These are phyloP conservation scores for Trichophyton verrucosum DNA, from an alignment of 2,329 filamentous ascomycete genomes.

Conservation along the genomic window DNA sequence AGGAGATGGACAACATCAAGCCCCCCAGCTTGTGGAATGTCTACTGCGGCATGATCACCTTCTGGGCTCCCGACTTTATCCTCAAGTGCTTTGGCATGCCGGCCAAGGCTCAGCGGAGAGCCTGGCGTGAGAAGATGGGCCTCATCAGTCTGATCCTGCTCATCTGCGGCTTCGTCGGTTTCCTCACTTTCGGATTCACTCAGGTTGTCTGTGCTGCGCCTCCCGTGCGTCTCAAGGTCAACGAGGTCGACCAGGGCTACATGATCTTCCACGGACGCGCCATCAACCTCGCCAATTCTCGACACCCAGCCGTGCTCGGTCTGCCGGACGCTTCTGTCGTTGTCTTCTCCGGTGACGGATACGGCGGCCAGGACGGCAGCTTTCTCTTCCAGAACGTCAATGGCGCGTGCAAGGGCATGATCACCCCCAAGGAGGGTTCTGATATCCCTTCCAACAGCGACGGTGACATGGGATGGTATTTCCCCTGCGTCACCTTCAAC, in stretches of 20 bases:
- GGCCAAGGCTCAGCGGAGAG: slow-evolving; percentile 72
- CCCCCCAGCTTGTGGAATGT: slow-evolving; percentile 88
- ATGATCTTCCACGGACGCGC: slow-evolving; percentile 95
- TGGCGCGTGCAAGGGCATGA: slow-evolving; percentile 84
- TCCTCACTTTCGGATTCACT: slow-evolving; percentile 93
- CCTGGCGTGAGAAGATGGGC: slow-evolving; percentile 97
- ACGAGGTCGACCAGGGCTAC: slow-evolving; percentile 67
- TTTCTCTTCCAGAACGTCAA: slow-evolving; percentile 99
- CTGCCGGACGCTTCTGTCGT: slow-evolving; percentile 67
- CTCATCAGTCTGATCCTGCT: slow-evolving; percentile 83
- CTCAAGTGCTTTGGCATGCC: slow-evolving; percentile 76
- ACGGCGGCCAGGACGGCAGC: slow-evolving; percentile 83
- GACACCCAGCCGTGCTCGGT: slow-evolving; percentile 67
- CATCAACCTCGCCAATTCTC: slow-evolving; percentile 66
- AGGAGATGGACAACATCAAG: slow-evolving; percentile 51
- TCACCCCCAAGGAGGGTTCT: slow-evolving; percentile 57
- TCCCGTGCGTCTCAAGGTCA: slow-evolving; percentile 61
- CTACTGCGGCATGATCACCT: slow-evolving; percentile 87
- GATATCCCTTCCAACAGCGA: slow-evolving; percentile 65
- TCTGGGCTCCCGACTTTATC: slow-evolving; percentile 82
- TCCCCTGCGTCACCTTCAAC: slow-evolving; percentile 81
- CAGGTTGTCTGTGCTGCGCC: slow-evolving; percentile 68
- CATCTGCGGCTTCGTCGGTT: slow-evolving; percentile 83
- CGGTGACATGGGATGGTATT: slow-evolving; percentile 85
- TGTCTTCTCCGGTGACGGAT: slow-evolving; percentile 58